Evolutionary conservation across 2,329 filamentous ascomycete species (phyloP).

Genomic region (Leptographium galeiforme): DNA sequence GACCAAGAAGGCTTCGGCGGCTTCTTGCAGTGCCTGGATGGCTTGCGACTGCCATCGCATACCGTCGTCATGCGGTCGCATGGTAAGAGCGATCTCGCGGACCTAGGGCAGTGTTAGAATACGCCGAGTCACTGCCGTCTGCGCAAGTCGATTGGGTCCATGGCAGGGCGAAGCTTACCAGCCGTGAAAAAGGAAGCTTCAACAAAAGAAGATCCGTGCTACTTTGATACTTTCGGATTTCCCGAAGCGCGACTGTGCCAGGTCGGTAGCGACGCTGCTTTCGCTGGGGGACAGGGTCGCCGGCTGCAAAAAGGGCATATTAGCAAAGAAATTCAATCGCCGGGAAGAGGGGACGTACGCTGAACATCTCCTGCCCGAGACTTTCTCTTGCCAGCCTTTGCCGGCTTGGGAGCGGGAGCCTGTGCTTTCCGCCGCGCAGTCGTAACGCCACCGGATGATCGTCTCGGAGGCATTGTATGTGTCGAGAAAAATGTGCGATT

Average conservation of each 20-base stretch:
- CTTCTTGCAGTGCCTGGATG: constrained; percentile 85
- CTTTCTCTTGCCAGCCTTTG: constrained; percentile 12
- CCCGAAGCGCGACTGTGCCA: constrained; percentile 76
- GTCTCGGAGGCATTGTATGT: constrained; percentile 7
- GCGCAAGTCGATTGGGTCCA: neutral
- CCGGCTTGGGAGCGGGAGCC: constrained; percentile 1
- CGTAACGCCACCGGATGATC: constrained; percentile 1
- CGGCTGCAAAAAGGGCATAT: constrained; percentile 35
- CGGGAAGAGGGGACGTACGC: constrained; percentile 19
- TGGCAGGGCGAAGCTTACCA: constrained; percentile 32
- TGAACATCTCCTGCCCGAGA: constrained; percentile 27
- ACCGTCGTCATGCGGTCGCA: constrained; percentile 50
- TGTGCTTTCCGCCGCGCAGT: constrained; percentile 1
- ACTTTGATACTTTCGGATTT: constrained; percentile 84
- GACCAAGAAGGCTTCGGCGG: constrained; percentile 89
- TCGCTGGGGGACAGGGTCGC: constrained; percentile 54
- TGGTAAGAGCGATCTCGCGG: constrained; percentile 57
- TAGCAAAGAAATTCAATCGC: neutral
- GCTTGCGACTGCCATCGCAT: constrained; percentile 95
- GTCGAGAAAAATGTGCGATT: neutral
- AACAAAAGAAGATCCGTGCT: constrained; percentile 75
- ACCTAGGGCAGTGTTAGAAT: constrained; percentile 17
- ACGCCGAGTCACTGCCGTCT: constrained; percentile 19
- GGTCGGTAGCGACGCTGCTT: constrained; percentile 55
- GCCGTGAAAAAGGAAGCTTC: constrained; percentile 67